Evolutionary conservation across 1,284 basidiomycete genomes (phyloP).

Genomic region (Uromyces viciae-fabae): DNA sequence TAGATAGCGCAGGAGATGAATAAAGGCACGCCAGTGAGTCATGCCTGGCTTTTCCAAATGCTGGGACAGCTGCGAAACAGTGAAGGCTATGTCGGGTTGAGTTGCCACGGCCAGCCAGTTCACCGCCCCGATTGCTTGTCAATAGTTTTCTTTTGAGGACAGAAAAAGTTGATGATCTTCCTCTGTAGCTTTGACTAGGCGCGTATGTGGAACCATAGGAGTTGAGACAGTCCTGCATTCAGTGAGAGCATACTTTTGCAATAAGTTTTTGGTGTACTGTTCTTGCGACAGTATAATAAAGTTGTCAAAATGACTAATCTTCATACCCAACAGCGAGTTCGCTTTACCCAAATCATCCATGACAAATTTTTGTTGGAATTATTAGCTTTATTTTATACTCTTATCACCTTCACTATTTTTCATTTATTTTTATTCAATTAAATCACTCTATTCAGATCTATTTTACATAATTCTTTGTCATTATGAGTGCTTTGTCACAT

Average conservation of each 20-base stretch:
- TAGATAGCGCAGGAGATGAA: not conserved
- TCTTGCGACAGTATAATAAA: not conserved
- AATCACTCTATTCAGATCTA: too few relatives aligned
- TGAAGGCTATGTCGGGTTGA: not conserved
- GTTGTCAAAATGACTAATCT: not conserved
- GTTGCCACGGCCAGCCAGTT: not conserved
- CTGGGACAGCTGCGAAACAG: not conserved
- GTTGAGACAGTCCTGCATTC: not conserved
- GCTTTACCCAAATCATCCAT: constrained; percentile 26
- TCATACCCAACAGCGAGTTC: not conserved
- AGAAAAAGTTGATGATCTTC: too few relatives aligned
- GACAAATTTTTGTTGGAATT: too few relatives aligned
- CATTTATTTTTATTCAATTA: not conserved
- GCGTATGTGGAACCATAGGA: not conserved
- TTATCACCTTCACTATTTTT: not conserved
- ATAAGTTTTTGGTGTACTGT: not conserved
- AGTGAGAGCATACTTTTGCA: not conserved
- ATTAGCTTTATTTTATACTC: not conserved
- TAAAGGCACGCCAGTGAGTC: constrained; percentile 2
- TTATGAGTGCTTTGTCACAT: too few relatives aligned
- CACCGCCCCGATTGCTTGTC: not conserved
- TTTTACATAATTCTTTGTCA: too few relatives aligned
- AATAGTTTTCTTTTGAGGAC: too few relatives aligned
- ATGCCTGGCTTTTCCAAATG: constrained; percentile 16
- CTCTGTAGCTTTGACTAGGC: not conserved